phyloP scores from a whole-genome alignment of 805 yeast species.

The Metschnikowia gruessii region DNA sequence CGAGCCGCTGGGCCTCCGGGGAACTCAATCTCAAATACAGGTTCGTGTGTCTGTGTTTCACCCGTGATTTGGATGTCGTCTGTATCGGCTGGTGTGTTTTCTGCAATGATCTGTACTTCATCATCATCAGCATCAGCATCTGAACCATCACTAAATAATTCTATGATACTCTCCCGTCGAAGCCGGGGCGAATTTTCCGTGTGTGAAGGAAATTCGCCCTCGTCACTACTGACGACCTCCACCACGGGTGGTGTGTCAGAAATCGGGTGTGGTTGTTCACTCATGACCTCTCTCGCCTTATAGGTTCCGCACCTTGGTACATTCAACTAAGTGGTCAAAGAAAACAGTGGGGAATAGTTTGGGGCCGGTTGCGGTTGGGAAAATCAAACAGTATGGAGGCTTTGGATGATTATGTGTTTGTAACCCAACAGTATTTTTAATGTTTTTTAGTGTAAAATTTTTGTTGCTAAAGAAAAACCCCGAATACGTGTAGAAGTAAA shows the following conservation, averaged over 20 bases:
- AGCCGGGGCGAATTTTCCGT: not conserved
- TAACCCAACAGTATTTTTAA: too few relatives aligned
- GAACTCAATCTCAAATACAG: constrained; percentile 2
- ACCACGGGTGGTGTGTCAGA: constrained; percentile 14
- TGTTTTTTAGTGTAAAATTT: too few relatives aligned
- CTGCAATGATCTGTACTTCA: constrained; percentile 18
- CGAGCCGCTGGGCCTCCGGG: constrained; percentile 8
- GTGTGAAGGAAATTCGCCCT: not conserved
- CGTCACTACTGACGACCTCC: constrained; percentile 18
- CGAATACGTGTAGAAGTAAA: too few relatives aligned
- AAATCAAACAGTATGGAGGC: too few relatives aligned
- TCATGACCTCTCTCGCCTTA: constrained; percentile 6
- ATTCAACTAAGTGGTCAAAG: not conserved
- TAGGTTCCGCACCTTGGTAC: not conserved
- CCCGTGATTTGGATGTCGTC: constrained; percentile 20
- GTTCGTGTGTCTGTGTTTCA: not conserved
- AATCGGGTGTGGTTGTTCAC: constrained; percentile 10
- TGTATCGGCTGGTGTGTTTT: constrained; percentile 1
- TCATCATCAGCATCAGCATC: constrained; percentile 15
- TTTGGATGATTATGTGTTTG: too few relatives aligned
- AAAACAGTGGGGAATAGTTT: too few relatives aligned
- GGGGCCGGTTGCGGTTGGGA: too few relatives aligned
- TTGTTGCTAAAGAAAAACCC: too few relatives aligned
- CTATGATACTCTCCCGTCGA: constrained; percentile 13
- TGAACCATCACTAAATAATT: constrained; percentile 15